phyloP scores from a whole-genome alignment of 371 early-diverging fungal species.

The Mucor indicus region DNA sequence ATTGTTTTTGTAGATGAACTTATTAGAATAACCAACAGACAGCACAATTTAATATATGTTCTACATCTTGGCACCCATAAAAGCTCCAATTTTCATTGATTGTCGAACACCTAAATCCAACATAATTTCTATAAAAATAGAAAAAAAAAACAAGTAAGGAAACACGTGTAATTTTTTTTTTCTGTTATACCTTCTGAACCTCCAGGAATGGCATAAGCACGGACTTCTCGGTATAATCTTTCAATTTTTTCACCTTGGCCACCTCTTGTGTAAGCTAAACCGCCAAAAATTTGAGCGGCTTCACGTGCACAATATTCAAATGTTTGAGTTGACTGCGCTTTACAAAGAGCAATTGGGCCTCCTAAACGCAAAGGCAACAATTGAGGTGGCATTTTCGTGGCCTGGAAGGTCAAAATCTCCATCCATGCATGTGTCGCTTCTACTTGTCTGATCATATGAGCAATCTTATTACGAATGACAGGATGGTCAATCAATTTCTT shows the following conservation, averaged over 20 bases:
- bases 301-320: constrained; percentile 72
- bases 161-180: too few relatives aligned
- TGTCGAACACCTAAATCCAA: constrained; percentile 72
- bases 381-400: constrained; percentile 48
- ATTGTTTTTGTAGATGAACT: too few relatives aligned
- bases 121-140: constrained; percentile 51
- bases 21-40: too few relatives aligned
- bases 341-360: constrained; percentile 68
- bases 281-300: constrained; percentile 74
- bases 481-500: constrained; percentile 70
- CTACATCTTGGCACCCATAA: constrained; percentile 62
- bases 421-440: constrained; percentile 74
- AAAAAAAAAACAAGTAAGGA: background rate
- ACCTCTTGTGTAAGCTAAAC: constrained; percentile 60
- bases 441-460: constrained; percentile 70
- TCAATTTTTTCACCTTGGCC: constrained; percentile 72
- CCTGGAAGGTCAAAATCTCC: constrained; percentile 52
- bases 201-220: constrained; percentile 67
- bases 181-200: constrained; percentile 49
- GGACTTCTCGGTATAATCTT: constrained; percentile 66
- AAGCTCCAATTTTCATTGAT: constrained; percentile 59
- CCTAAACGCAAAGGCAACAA: constrained; percentile 60
- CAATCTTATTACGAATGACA: constrained; percentile 66
- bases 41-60: too few relatives aligned
- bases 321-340: constrained; percentile 65